Conservation (phyloP, 1,139 yeast species). For the Meyerozyma sp. region DNA sequence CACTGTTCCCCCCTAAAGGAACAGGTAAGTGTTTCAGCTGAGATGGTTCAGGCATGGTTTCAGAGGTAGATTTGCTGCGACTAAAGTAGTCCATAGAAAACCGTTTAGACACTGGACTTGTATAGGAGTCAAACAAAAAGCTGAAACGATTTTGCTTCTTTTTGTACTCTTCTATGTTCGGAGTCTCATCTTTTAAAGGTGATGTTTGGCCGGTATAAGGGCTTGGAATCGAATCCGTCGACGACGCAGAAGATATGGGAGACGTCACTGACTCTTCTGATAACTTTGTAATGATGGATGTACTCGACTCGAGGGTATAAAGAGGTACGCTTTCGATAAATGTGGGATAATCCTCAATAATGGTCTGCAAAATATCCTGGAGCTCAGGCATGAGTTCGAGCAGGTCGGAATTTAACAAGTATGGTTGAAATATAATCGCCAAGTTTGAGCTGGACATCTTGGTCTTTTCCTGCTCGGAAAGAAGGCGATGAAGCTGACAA, state of each 20-base stretch:
- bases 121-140: not conserved
- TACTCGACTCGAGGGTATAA: conserved; percentile 3
- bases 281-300: conserved; percentile 3
- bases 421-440: conserved; percentile 12
- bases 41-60: not conserved
- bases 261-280: conserved; percentile 6
- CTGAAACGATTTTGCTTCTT: not conserved
- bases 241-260: conserved; percentile 6
- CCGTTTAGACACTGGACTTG: not conserved
- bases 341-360: conserved; percentile 6
- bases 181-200: not conserved
- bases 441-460: conserved; percentile 9
- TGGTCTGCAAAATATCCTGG: conserved; percentile 7
- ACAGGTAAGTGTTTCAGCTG: not conserved
- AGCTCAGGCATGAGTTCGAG: conserved; percentile 6
- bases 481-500: not conserved
- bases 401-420: conserved; percentile 7
- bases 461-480: conserved; percentile 5
- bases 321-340: conserved; percentile 4
- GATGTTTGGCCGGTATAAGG: not conserved
- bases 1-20: not conserved
- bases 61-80: not conserved
- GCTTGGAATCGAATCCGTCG: conserved; percentile 1
- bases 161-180: not conserved
- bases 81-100: not conserved